Evolutionary conservation across 2,329 filamentous ascomycete genomes (phyloP), one percentile per base, ranked within the genome.

Genomic region (Hirsutella rhossiliensis): DNA sequence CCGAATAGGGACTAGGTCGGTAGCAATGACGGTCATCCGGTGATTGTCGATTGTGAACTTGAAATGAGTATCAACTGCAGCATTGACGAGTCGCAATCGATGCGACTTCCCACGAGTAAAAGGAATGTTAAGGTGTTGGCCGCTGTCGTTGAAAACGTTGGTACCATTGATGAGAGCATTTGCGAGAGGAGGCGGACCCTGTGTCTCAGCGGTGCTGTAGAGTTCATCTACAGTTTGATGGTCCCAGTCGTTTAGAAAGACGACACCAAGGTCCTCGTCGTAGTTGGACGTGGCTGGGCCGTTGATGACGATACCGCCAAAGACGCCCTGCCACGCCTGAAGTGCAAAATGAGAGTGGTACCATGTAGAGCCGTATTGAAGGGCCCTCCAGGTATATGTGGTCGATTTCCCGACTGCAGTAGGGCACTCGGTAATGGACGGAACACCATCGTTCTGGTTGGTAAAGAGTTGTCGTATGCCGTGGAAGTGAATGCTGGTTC

Each of bases 401-500:
- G 69, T 66, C 2, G 64, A 64, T 6, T 69, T 52, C 0, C 73
- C 73, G 0, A 74, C 71, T 0, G 75, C 63, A 19, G 70, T 62
- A 1, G 72, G 71, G 45, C 72, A 75, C 49, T 75, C 65, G 0
- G 67, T 73, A 18, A 73, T 58, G 7, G 60, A 60, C 1, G 56
- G 62, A 4, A 80, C 76, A 43, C 79, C 79, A 50, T 82, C 78
- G 42, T 73, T 64, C 45, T 72, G 62, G 50, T 70, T 73, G 40
- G 66, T 73, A 52, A 68, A 62, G 47, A 69, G 63, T 53, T 82
- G 76, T 7, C 74, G 69, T 30, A 83, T 62, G 19, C 77, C 80
- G 52, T 83, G 78, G 62, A 70, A 82, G 54, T 83, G 79, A 17
- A 82, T 72, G 9, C 68, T 68, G 8, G 76, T 81, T 29, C 77